Evolutionary conservation across 2,329 filamentous ascomycete species (phyloP).

Genomic region (Calonectria hawksworthii): DNA sequence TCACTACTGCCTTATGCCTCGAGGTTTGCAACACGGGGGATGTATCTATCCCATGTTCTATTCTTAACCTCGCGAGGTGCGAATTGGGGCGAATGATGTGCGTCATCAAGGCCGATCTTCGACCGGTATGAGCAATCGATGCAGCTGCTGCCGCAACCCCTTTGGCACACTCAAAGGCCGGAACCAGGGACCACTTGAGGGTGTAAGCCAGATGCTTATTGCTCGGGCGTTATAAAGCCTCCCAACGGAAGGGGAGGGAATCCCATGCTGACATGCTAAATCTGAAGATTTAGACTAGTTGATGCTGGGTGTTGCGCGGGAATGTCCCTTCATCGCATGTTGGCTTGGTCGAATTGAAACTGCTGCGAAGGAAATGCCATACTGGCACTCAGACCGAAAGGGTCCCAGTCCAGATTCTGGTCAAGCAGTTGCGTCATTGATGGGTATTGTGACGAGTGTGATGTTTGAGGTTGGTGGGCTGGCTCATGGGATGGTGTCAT

Average conservation of each 20-base stretch:
- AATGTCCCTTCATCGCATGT: constrained; percentile 57
- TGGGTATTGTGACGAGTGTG: constrained; percentile 65
- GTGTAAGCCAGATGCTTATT: neutral
- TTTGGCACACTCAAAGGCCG: neutral
- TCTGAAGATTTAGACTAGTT: neutral
- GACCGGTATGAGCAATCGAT: neutral
- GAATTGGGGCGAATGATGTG: neutral
- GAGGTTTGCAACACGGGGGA: constrained; percentile 37
- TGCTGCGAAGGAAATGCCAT: constrained; percentile 94
- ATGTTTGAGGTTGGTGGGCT: constrained; percentile 49
- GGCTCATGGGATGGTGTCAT: constrained; percentile 54
- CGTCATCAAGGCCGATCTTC: neutral
- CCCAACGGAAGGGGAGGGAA: neutral
- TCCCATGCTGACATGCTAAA: neutral
- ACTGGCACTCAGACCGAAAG: constrained; percentile 91
- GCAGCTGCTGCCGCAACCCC: neutral
- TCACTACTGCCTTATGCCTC: neutral
- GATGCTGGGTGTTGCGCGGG: neutral
- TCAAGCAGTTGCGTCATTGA: constrained; percentile 77
- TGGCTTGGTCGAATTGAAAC: constrained; percentile 79
- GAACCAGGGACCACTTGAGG: neutral
- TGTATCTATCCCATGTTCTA: constrained; percentile 45
- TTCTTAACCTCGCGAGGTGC: constrained; percentile 15
- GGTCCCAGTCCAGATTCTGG: constrained; percentile 91
- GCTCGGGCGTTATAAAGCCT: neutral